phyloP scores from a whole-genome alignment of 208 protist species.

The Leishmania turanica region DNA sequence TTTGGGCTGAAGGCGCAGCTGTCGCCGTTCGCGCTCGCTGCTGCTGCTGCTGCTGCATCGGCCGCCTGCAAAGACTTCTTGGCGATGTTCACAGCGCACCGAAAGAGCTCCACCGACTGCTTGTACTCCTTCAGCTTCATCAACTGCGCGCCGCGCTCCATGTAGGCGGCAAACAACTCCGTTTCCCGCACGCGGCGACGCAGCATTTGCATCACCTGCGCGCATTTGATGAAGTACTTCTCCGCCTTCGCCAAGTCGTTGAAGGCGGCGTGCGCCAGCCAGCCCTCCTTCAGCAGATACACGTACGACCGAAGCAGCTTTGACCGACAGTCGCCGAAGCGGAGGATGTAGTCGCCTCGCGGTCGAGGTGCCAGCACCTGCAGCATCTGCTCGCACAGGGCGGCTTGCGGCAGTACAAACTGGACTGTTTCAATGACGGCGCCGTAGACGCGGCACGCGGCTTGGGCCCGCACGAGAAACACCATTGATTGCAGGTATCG shows the following conservation, averaged over 20 bases:
- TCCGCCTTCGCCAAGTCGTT: conserved; percentile 45
- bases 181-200: conserved; percentile 39
- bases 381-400: conserved; percentile 81
- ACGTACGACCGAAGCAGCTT: conserved; percentile 60
- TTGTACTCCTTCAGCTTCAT: conserved; percentile 58
- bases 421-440: conserved; percentile 78
- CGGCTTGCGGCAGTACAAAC: conserved; percentile 74
- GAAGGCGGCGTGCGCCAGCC: conserved; percentile 67
- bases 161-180: conserved; percentile 67
- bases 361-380: conserved; percentile 47
- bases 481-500: conserved; percentile 84
- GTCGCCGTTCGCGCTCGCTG: background rate
- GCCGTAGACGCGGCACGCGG: conserved; percentile 56
- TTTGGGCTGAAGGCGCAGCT: conserved; percentile 5
- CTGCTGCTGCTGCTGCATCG: conserved; percentile 17
- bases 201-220: conserved; percentile 49
- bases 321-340: conserved; percentile 60
- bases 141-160: conserved; percentile 80
- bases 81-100: conserved; percentile 58
- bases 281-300: conserved; percentile 62
- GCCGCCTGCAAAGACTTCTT: conserved; percentile 39
- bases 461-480: conserved; percentile 71
- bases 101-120: conserved; percentile 51
- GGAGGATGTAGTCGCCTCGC: conserved; percentile 53
- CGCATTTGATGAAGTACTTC: conserved; percentile 75